Base-by-base conservation (phyloP, 108 stramenopile genomes). In the Skeletonema menzelii region DNA sequence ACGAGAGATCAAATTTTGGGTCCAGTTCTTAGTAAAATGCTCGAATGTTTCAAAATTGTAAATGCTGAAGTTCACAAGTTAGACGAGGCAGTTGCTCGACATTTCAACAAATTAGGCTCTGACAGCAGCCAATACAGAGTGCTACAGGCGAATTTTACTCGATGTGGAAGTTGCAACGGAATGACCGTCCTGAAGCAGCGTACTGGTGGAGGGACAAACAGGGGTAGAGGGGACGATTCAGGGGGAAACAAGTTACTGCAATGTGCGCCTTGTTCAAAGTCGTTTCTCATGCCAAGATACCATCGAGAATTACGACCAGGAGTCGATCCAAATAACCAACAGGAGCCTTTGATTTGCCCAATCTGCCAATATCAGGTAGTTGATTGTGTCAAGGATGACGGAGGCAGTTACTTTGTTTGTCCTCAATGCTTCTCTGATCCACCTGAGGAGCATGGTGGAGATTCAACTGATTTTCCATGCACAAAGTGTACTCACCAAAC, bases 341-440 rank as follows among this genome's bases (percentile, higher is more conserved):
- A 82, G 19, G 84, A 88, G 8, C 84, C 88, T 2, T 46, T 88
- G n/a, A 82, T 73, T 44, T 95, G 94, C 64, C 90, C 91, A 15
- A 88, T 95, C 34, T 95, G 94, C 59, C 79, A 92, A 27, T 95
- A 73, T 77, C 94, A 95, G 74, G 87, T 92, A 8, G 65, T 92
- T 20, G 71, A 34, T 65, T 88, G 49, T 47, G 63, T 40, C 61
- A 71, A 31, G 84, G 87, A 91, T 66, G 76, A 80, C 26, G 91
- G 89, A 8, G 88, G 82, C 56, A 90, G 82, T n/a, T 87, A 87
- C 62, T 44, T 66, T 64, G 31, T 95, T 20, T 95, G 94, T 76
- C 94, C 94, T 1, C 88, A 90, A 65, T 95, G 94, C 63, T 91
- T 81, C 62, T 71, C 76, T 19, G 88, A 92, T 63, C 77, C 91